Evolutionary conservation across 1,284 basidiomycete genomes (phyloP), one percentile per base, ranked within the genome.

Genomic region (Apiotrichum siamense): DNA sequence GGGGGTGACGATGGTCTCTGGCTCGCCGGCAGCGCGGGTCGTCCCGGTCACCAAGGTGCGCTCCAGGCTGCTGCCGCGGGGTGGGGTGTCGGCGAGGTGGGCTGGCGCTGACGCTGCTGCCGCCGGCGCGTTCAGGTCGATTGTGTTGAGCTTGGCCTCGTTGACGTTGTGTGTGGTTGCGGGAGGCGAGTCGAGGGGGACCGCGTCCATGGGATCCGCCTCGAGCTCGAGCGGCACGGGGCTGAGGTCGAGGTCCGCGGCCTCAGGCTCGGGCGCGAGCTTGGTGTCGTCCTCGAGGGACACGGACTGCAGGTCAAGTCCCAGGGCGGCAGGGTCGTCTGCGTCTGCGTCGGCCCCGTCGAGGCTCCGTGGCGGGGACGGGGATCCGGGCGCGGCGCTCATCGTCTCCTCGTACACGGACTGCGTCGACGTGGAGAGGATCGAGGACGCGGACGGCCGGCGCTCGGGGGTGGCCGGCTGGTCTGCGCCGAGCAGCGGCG

Each of bases 1-100:
- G 13, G 35, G 32, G 11, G 47, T 33, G 47, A 49, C 42, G 20
- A 40, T 35, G 21, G 42, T 43, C 42, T 32, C 21, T 10, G 42
- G 36, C 31, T 43, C 41, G 20, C 27, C 10, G 13, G 38, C 33
- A 11, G 12, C 33, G 10, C 7, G 12, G 33, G 12, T 7, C 12
- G 10, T 7, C 7, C 17, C 12, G 7, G 33, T n/a, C 12, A 7
- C 33, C n/a, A n/a, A n/a, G n/a, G n/a, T n/a, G n/a, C n/a, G n/a
- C n/a, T n/a, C n/a, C n/a, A n/a, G n/a, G n/a, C n/a, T n/a, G n/a
- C n/a, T n/a, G n/a, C n/a, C n/a, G n/a, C n/a, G n/a, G n/a, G n/a
- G n/a, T n/a, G n/a, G n/a, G n/a, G n/a, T n/a, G n/a, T n/a, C n/a
- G n/a, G n/a, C n/a, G n/a, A n/a, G n/a, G 12, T 32, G 31, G 11